Base-by-base conservation (phyloP, 129 eudicot genomes). In the Flaveria trinervia region DNA sequence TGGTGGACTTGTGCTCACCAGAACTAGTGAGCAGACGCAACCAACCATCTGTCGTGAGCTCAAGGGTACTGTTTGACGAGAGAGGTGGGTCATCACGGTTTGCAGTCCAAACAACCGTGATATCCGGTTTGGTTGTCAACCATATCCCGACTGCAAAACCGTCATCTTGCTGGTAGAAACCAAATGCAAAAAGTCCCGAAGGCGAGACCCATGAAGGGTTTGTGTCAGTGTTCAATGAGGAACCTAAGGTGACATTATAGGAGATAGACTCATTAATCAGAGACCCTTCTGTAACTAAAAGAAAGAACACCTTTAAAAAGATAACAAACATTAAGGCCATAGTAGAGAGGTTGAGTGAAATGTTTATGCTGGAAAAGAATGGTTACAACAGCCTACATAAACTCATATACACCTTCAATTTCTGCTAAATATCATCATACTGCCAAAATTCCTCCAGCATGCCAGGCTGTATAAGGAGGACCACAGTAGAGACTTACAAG, bases 141-240 rank as follows among this genome's bases (percentile, higher is more conserved):
- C 84, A 83, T 79, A 79, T 75, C 56, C 87, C 87, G 0, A 83
- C 75, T 8, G 28, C 30, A 80, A 70, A 83, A 25, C 84, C 84
- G 12, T 36, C 45, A 44, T 60, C 85, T 44, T 71, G 70, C 65
- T 18, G 68, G 54, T 71, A 82, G 78, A 82, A 82, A 76, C 85
- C 82, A 77, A 82, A 79, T 28, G 87, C 74, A 45, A 83, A 83
- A 64, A 18, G 68, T 14, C 81, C 72, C 2, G 81, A 83, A 10
- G 84, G 78, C 18, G 87, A 83, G 54, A 14, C 28, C 87, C 87
- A 79, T 54, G 82, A 77, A 65, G 61, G 48, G 49, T 70, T 77
- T 54, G 51, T 41, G 66, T 23, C 16, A 9, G 85, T 72, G 33
- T n/a, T 60, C 52, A 82, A 69, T 6, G 52, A 39, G 45, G 85